Percentiles rank a stretch among this genome's conserved stretches.
These are phyloP conservation scores for Yamadazyma pseudoaaseri DNA, from an alignment of 1,139 yeast genomes.

Conservation along the genomic window DNA sequence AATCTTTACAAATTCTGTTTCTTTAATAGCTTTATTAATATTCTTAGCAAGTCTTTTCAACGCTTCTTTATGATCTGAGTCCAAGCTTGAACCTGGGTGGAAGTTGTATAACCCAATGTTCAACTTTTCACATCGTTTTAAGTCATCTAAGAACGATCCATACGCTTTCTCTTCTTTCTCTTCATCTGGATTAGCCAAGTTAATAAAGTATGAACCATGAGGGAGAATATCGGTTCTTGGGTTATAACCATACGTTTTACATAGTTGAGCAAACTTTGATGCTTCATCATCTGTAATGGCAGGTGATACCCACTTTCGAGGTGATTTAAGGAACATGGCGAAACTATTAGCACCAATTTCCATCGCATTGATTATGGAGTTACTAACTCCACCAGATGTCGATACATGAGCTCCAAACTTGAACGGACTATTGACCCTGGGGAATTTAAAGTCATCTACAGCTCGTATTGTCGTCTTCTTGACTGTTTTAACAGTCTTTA, in stretches of 20 bases:
- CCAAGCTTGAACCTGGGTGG: slow-evolving; percentile 92
- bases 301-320: slow-evolving; percentile 89
- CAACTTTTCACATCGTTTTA: slow-evolving; percentile 79
- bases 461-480: neutral
- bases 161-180: slow-evolving; percentile 77
- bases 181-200: slow-evolving; percentile 84
- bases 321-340: slow-evolving; percentile 88
- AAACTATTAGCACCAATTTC: slow-evolving; percentile 80
- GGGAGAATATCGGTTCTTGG: slow-evolving; percentile 81
- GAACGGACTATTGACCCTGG: slow-evolving; percentile 22
- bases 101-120: slow-evolving; percentile 86
- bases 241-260: slow-evolving; percentile 63
- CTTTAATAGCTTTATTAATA: slow-evolving; percentile 72
- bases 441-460: slow-evolving; percentile 18
- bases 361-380: slow-evolving; percentile 72
- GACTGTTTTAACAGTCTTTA: neutral
- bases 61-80: slow-evolving; percentile 66
- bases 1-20: slow-evolving; percentile 76
- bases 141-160: slow-evolving; percentile 81
- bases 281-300: slow-evolving; percentile 68
- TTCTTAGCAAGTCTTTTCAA: slow-evolving; percentile 68
- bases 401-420: slow-evolving; percentile 86
- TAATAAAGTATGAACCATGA: slow-evolving; percentile 92
- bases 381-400: slow-evolving; percentile 71
- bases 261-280: slow-evolving; percentile 57